Conservation (phyloP, 768 basidiomycete species). For the Mycena filopes region DNA sequence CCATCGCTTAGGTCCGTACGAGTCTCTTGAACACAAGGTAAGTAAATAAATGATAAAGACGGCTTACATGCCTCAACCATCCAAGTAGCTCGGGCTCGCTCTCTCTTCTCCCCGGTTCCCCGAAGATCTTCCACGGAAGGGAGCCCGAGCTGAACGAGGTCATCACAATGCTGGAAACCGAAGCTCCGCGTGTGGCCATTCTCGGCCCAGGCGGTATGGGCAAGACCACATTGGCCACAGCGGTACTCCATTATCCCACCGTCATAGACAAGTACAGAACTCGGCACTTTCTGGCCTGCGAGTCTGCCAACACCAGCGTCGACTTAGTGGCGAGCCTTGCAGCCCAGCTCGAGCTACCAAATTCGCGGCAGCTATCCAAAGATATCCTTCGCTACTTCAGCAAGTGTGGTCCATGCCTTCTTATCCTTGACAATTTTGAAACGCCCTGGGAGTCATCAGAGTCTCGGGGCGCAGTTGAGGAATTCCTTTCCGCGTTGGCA, state of each 20-base stretch:
- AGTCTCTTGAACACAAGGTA: slow-evolving; percentile 5
- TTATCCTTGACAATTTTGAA: slow-evolving; percentile 25
- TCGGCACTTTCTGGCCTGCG: slow-evolving; percentile 22
- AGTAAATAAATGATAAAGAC: not conserved
- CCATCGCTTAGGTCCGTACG: not conserved
- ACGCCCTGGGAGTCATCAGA: slow-evolving; percentile 26
- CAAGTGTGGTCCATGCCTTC: not conserved
- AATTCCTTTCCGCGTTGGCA: slow-evolving; percentile 16
- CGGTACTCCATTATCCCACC: not conserved
- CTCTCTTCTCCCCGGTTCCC: slow-evolving; percentile 4
- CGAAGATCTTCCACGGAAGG: slow-evolving; percentile 13
- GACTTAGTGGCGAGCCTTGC: slow-evolving; percentile 7
- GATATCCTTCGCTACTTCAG: not conserved
- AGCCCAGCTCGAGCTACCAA: slow-evolving; percentile 2
- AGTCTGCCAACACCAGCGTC: slow-evolving; percentile 1
- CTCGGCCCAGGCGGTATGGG: slow-evolving; percentile 26
- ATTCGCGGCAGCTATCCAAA: not conserved
- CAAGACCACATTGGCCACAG: slow-evolving; percentile 11
- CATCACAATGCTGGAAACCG: not conserved
- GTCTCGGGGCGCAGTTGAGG: slow-evolving; percentile 16
- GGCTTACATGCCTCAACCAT: not conserved
- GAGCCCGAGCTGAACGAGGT: not conserved
- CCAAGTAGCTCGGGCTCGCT: slow-evolving; percentile 5
- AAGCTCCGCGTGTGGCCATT: not conserved
- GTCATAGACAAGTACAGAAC: slow-evolving; percentile 2